These are phyloP conservation scores for Corylus americana DNA, from an alignment of 306 rosid species.

Conservation along the genomic window DNA sequence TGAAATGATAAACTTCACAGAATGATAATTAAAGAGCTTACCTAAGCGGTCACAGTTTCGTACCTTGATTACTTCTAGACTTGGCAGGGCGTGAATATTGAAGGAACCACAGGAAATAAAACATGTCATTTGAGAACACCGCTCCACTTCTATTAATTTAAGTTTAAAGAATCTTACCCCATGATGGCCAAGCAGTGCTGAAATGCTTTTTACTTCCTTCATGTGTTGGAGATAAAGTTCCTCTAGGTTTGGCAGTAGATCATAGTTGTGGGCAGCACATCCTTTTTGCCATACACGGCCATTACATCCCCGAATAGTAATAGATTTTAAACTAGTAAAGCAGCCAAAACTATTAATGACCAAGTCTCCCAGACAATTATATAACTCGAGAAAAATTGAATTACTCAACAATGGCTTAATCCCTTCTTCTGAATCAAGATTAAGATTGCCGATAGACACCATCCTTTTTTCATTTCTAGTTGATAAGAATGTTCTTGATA, in stretches of 20 bases:
- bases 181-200: conserved; percentile 24
- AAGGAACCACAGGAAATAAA: conserved; percentile 5
- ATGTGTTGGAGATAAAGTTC: conserved; percentile 9
- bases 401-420: neutral
- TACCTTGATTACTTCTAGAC: neutral
- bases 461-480: neutral
- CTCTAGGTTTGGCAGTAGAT: conserved; percentile 20
- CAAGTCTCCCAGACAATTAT: conserved; percentile 12
- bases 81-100: conserved; percentile 9
- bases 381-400: conserved; percentile 16
- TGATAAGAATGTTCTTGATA: no score
- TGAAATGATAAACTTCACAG: neutral
- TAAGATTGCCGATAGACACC: conserved; percentile 8
- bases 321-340: conserved; percentile 18
- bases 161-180: conserved; percentile 19
- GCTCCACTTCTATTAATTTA: conserved; percentile 11
- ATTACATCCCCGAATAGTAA: conserved; percentile 17
- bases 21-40: conserved; percentile 3
- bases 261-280: no score
- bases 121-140: conserved; percentile 16
- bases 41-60: conserved; percentile 5
- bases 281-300: neutral
- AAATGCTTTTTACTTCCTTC: conserved; percentile 16
- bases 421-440: conserved; percentile 4
- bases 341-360: conserved; percentile 1